Base-by-base conservation (phyloP, 495 filamentous ascomycete genomes). In the Sabuloglossum arenarium region DNA sequence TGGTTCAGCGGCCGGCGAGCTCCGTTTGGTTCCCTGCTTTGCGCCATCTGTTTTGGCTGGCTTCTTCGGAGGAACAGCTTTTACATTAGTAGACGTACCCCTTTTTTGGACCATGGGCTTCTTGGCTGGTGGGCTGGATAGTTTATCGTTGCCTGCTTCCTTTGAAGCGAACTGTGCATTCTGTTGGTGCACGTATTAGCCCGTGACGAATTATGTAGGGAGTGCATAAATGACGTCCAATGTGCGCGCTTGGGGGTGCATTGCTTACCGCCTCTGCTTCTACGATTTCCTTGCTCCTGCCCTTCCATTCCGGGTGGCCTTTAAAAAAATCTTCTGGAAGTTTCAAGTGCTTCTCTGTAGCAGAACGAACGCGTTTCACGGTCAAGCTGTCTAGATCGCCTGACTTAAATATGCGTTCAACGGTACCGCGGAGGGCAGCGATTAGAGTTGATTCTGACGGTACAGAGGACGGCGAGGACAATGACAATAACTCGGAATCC, bases 271-370 rank as follows among this genome's bases (percentile, higher is more conserved):
- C 75, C 66, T 79, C 77, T 16, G 76, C 71, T 57, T 75, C 73
- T 55, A 96, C 86, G 29, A 93, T 63, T 19, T 73, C 61, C 57
- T 93, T 87, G 68, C 86, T 93, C 60, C 75, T 76, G n/a, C 70
- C 64, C 62, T 91, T 93, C 91, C 90, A 96, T 19, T 73, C 65
- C 3, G 60, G 65, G 43, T 76, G 66, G 25, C 57, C 65, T 60
- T 80, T 85, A 62, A 94, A 80, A 62, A 85, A 94, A 0, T 77
- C 84, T 4, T 75, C 69, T 2, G 75, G 73, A 0, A 98, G 74
- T 27, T 68, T 72, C 6, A 88, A 66, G 45, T 80, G 64, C 60
- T 79, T 67, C 62, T 90, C 87, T 2, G 77, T 81, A 1, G 71
- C 71, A 32, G 77, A 70, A 37, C 90, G 84, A 45, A 86, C 78